These are phyloP conservation scores for Yarrowia sp. DNA, from an alignment of 805 yeast species.

Conservation along the genomic window DNA sequence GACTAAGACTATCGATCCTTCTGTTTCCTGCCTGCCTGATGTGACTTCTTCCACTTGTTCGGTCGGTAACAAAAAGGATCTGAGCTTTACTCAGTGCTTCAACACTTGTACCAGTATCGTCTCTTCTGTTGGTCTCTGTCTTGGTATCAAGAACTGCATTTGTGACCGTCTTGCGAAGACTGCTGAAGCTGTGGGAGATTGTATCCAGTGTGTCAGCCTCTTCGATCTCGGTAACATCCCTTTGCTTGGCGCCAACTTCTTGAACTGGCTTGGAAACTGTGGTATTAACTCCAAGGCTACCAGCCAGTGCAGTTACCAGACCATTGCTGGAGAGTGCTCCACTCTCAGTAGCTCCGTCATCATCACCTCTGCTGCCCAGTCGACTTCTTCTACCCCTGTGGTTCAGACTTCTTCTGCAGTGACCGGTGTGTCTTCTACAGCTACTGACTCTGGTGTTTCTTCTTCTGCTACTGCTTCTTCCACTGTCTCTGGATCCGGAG, in stretches of 20 bases:
- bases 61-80: background rate
- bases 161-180: constrained; percentile 6
- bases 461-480: too few relatives aligned
- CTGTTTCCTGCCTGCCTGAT: constrained; percentile 17
- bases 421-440: too few relatives aligned
- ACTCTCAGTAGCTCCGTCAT: too few relatives aligned
- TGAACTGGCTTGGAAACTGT: constrained; percentile 6
- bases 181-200: constrained; percentile 10
- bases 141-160: background rate
- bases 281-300: background rate
- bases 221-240: constrained; percentile 9
- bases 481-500: too few relatives aligned
- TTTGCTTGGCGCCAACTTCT: constrained; percentile 1
- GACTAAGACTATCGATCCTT: constrained; percentile 23
- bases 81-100: background rate
- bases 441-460: too few relatives aligned
- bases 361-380: too few relatives aligned
- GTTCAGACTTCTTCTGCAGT: too few relatives aligned
- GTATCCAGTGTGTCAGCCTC: constrained; percentile 26
- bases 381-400: too few relatives aligned
- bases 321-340: too few relatives aligned
- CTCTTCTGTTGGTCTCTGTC: constrained; percentile 10
- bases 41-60: constrained; percentile 11
- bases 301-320: background rate
- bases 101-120: constrained; percentile 6